phyloP scores from a whole-genome alignment of 495 filamentous ascomycete species.

The Amorphotheca resinae region DNA sequence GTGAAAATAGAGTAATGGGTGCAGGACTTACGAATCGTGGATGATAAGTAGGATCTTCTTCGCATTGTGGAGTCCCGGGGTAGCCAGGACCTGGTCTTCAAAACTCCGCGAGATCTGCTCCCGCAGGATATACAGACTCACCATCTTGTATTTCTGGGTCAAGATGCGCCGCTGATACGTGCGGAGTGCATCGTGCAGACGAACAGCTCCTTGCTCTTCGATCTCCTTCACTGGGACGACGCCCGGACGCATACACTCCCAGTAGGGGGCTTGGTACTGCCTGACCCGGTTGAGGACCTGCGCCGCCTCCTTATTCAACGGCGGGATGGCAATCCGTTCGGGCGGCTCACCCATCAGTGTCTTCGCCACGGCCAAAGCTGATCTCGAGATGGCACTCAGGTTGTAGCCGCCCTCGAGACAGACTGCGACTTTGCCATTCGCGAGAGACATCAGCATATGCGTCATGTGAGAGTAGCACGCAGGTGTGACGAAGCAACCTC shows the following conservation, averaged over 20 bases:
- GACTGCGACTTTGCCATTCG: slow-evolving; percentile 77
- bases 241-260: slow-evolving; percentile 47
- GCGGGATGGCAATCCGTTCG: slow-evolving; percentile 44
- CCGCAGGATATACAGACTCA: slow-evolving; percentile 58
- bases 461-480: slow-evolving; percentile 96
- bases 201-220: slow-evolving; percentile 20
- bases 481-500: slow-evolving; percentile 83
- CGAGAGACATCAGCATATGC: slow-evolving; percentile 96
- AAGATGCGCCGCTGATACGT: slow-evolving; percentile 56
- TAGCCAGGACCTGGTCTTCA: slow-evolving; percentile 81
- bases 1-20: not conserved
- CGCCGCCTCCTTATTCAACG: slow-evolving; percentile 36
- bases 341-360: slow-evolving; percentile 94
- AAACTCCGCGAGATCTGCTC: slow-evolving; percentile 63
- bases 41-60: slow-evolving; percentile 58
- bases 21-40: slow-evolving; percentile 58
- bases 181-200: slow-evolving; percentile 58
- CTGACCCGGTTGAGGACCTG: slow-evolving; percentile 38
- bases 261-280: slow-evolving; percentile 41
- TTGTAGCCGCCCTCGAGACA: slow-evolving; percentile 97
- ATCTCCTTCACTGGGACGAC: slow-evolving; percentile 32
- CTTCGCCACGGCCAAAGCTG: slow-evolving; percentile 78
- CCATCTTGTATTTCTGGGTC: slow-evolving; percentile 59
- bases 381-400: slow-evolving; percentile 78
- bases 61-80: slow-evolving; percentile 30